These are phyloP conservation scores for Penstemon eatonii DNA, from an alignment of 257 asterid species.

Conservation along the genomic window DNA sequence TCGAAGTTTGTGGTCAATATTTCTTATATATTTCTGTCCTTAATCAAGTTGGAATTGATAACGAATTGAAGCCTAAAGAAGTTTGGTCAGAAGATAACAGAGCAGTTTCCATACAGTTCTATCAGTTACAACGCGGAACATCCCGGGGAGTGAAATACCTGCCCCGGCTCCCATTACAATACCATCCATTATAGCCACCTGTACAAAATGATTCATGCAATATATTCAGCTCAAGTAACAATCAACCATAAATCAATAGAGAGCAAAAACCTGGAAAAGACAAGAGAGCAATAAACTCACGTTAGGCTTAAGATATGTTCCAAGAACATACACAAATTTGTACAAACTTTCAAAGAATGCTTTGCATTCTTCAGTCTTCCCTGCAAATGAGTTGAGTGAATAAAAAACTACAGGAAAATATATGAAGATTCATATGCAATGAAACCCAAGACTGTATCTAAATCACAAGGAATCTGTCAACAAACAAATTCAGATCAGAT, in stretches of 20 bases:
- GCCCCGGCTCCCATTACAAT: constrained; percentile 93
- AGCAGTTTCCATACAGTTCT: constrained; percentile 78
- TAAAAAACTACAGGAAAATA: constrained; percentile 13
- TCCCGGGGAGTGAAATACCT: constrained; percentile 95
- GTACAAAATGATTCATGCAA: constrained; percentile 25
- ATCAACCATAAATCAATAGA: constrained; percentile 4
- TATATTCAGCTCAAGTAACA: constrained; percentile 14
- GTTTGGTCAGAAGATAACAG: constrained; percentile 28
- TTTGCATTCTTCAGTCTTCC: constrained; percentile 79
- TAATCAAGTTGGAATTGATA: constrained; percentile 18
- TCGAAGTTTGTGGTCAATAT: not conserved
- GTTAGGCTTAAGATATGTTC: constrained; percentile 93
- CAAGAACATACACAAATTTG: constrained; percentile 85
- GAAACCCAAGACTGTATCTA: constrained; percentile 9
- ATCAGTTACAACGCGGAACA: constrained; percentile 93
- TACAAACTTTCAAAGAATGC: constrained; percentile 64
- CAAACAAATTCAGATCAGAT: constrained; percentile 1
- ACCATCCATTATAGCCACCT: constrained; percentile 98
- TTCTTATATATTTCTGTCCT: constrained; percentile 14
- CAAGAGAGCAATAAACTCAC: constrained; percentile 50
- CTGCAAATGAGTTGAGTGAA: constrained; percentile 49
- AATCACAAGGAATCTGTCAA: constrained; percentile 6
- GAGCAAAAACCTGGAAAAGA: not conserved
- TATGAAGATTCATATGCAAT: constrained; percentile 1
- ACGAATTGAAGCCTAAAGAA: constrained; percentile 23